Base-by-base conservation (phyloP, 176 grass and related monocot genomes). In the Puccinellia tenuiflora region DNA sequence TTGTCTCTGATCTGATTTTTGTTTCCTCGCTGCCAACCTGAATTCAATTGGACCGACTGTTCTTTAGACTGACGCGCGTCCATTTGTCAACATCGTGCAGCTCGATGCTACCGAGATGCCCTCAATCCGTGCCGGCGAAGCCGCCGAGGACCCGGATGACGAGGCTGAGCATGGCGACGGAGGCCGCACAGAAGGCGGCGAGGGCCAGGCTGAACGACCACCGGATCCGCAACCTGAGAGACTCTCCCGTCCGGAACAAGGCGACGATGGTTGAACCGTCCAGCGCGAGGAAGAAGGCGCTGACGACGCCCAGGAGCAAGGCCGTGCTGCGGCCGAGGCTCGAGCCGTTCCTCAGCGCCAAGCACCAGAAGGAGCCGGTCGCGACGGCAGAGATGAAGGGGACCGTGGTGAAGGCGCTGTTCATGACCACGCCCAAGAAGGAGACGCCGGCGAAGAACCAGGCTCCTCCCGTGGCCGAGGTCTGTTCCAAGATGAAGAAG, bases 51-150 rank as follows among this genome's bases (percentile, higher is more conserved):
- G 55, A 26, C 20, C 4, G 48, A 18, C 76, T 33, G 40, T 57
- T 42, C 3, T 69, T 51, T 25, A 3, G 25, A 17, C 15, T 77
- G 18, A 42, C 40, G 40, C 40, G 40, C 40, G 40, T 42, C 40
- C 38, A 7, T 35, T 30, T 57, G 3, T 7, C 6, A 13, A 71
- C 77, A 24, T 62, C 47, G 14, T 28, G 81, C 85, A 98, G 96
- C 48, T 94, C 86, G 78, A 85, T 60, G 78, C 76, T 85, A 11
- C 71, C 71, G 78, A 96, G 88, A 66, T 94, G 89, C 70, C 93
- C 96, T 9, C 89, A 94, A 12, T 84, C 96, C 1, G 93, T 89
- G 21, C 96, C 93, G 17, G 89, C 93, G 35, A 99, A 96, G 75
- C 75, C 79, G 12, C 76, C 80, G 9, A 87, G 83, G 75, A 72